Conservation (phyloP, 2,329 filamentous ascomycete genomes). For the Aspergillus aculeatus region DNA sequence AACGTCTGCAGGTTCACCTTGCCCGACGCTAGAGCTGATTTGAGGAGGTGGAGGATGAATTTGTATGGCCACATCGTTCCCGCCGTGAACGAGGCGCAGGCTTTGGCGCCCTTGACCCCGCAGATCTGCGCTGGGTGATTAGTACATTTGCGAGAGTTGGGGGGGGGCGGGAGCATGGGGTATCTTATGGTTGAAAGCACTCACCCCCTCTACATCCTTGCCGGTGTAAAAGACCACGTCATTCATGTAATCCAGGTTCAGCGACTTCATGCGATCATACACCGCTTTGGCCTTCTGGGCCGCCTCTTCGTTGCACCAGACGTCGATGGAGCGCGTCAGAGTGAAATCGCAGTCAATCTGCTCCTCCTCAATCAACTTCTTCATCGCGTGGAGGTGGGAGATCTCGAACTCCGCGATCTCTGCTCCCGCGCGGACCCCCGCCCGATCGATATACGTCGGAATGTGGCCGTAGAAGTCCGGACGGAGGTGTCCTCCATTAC, state of each 20-base stretch:
- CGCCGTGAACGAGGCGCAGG: slow-evolving; percentile 33
- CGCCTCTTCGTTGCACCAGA: slow-evolving; percentile 36
- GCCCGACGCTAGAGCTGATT: slow-evolving; percentile 56
- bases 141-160: background rate
- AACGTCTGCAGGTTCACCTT: slow-evolving; percentile 55
- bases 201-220: slow-evolving; percentile 30
- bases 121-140: slow-evolving; percentile 26
- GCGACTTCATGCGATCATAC: slow-evolving; percentile 28
- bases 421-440: slow-evolving; percentile 34
- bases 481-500: slow-evolving; percentile 46
- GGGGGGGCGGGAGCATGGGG: too few relatives aligned
- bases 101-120: slow-evolving; percentile 40
- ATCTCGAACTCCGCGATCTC: slow-evolving; percentile 44
- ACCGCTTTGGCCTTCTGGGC: slow-evolving; percentile 23
- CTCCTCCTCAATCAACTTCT: slow-evolving; percentile 41
- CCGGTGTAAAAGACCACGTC: slow-evolving; percentile 28
- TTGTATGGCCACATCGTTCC: slow-evolving; percentile 66
- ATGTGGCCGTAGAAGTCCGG: slow-evolving; percentile 44
- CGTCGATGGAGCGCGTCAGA: slow-evolving; percentile 41
- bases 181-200: slow-evolving; percentile 8
- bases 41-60: slow-evolving; percentile 68
- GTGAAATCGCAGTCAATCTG: slow-evolving; percentile 46
- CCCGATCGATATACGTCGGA: slow-evolving; percentile 29
- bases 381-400: slow-evolving; percentile 39
- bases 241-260: slow-evolving; percentile 29